Base-by-base conservation (phyloP, 2,329 filamentous ascomycete species). In the Diplodia sapinea region DNA sequence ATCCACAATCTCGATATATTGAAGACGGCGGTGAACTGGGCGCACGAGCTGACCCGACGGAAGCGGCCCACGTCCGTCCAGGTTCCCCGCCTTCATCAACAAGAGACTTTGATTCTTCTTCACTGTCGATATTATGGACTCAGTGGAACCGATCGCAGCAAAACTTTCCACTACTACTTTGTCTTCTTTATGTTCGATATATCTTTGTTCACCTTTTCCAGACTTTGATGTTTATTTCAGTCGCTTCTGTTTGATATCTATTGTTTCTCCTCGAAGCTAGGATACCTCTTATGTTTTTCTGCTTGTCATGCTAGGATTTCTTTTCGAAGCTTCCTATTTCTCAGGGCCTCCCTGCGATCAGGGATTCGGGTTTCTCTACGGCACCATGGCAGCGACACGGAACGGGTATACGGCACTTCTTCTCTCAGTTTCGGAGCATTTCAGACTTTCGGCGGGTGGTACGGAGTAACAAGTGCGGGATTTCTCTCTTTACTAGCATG, bases 221-320 rank as follows among this genome's bases (percentile, higher is more conserved):
- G 31, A 38, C 29, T 56, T 31, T 38, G 54, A 36, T 56, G n/a
- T 55, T 33, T n/a, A 38, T 23, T 23, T 56, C 54, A 38, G 54
- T 56, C 54, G 54, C 36, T 59, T 49, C 38, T 51, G 43, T 51
- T 57, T 13, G 56, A 33, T 51, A 49, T 51, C 5, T 23, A n/a
- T 36, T 51, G 26, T 62, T n/a, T 51, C 23, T 59, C 20, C 29
- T 13, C 31, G 12, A 51, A 36, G n/a, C 59, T 26, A 63, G 59
- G 59, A 63, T 63, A 63, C 59, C 59, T 63, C 47, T 51, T 63
- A 63, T 63, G 43, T 63, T 63, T 47, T 63, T 50, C 59, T 63
- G 43, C 43, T 63, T 4, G 26, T 49, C 49, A 26, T 63, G 59
- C 23, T 47, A 50, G 31, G 47, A 36, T 49, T 63, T 51, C 47